Base-by-base conservation (phyloP, 31 red algal species). In the Endocladia muricata region DNA sequence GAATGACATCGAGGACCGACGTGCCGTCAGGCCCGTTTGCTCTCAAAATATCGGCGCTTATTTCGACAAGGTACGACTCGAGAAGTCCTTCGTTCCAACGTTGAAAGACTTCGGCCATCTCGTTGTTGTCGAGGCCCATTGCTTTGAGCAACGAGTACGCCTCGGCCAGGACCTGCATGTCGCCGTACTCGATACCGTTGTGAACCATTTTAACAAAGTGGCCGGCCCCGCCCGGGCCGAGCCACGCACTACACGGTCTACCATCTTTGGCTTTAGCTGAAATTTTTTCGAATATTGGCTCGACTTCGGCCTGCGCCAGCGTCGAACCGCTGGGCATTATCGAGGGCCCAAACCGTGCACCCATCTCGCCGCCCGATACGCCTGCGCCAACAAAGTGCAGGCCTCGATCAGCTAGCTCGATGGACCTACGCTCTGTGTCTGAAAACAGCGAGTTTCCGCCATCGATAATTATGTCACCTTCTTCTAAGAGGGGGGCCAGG, bases 61-160 rank as follows among this genome's bases (percentile, higher is more conserved):
- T 89, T 42, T 80, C 74, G 29, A 89, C 73, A 22, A 89, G 61
- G 43, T 83, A 89, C 36, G 56, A 83, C 41, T 83, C 51, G 9
- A 89, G 70, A 21, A 42, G 61, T 33, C 77, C 78, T 2, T 22
- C 37, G 44, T 89, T 89, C 85, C 85, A 89, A 37, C 52, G 33
- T 25, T 55, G 39, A 37, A 89, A 89, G 3, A 81, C 44, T 21
- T 85, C 76, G 4, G 77, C 63, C 41, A 67, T 60, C 65, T 80
- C 74, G 35, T 77, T 41, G 55, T 36, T 77, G 32, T 25, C 57
- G 30, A 33, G 21, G 30, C 42, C 58, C 22, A 31, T 57, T n/a
- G 25, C 37, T n/a, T 37, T n/a, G 21, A 77, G 56, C 22, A 77
- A 33, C 19, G 23, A 28, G 37, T 41, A 41, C n/a, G 57, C 55